Base-by-base conservation (phyloP, 2,329 filamentous ascomycete genomes). In the Colletotrichum shisoi region DNA sequence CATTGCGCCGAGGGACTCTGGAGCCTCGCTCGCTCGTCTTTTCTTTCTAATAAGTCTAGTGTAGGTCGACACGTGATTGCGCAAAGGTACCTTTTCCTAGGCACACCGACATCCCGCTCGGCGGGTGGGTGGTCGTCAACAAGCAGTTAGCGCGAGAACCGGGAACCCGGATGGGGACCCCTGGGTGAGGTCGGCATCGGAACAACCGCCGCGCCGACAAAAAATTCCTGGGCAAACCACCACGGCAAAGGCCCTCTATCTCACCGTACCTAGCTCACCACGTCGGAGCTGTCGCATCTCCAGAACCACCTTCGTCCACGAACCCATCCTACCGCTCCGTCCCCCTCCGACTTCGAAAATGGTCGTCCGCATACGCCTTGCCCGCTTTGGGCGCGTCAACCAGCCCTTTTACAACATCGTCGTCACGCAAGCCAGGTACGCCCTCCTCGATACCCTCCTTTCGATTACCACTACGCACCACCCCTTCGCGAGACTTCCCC, bases 391-490 rank as follows among this genome's bases (percentile, higher is more conserved):
- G 76, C 92, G 91, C 78, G 88, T 87, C 71, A 94, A 96, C 77
- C 78, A 87, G n/a, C 94, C 95, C 2, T 91, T 97, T 74, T 99
- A 97, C 85, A 99, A 99, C 82, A 97, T 99, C 71, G 93, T 98
- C 71, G 92, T 99, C 71, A 87, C 93, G 17, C 94, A 98, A 75
- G 94, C 94, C 53, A 89, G 94, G 92, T 96, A 86, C 71, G 84
- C 70, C 37, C 48, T 15, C 7, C 34, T 21, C 6, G 13, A 37
- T 34, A 40, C 52, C 56, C 21, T 15, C 51, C 19, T 15, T 37
- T 39, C 51, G 12, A 34, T 9, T 3, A 12, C 4, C 12, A 17
- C 17, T 27, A 2, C 42, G 19, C 40, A 31, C 5, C 21, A 2
- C 15, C 39, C 39, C n/a, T 31, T 1, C 21, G 21, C 53, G 8